Base-by-base conservation (phyloP, 1,139 yeast genomes). In the Hyphopichia khmerensis region DNA sequence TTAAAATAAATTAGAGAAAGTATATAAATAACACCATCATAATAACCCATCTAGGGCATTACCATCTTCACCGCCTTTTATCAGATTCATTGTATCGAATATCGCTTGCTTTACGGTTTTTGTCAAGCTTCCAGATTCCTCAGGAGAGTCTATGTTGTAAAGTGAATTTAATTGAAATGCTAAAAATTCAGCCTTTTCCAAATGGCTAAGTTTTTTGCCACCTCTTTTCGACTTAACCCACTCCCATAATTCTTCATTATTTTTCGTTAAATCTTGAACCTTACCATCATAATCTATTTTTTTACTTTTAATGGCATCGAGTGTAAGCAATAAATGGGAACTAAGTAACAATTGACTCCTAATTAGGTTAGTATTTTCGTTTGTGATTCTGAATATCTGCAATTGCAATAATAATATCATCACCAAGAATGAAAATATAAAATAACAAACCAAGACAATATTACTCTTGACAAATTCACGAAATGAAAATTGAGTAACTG, bases 331-430 rank as follows among this genome's bases (percentile, higher is more conserved):
- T 30, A 64, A 48, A 26, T 59, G 57, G n/a, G 56, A 47, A 41
- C 55, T 63, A 3, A 62, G 39, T 16, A 55, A 40, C 24, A 66
- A 44, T 47, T 67, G 72, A 30, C 55, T 53, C 39, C 52, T 55
- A n/a, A 58, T 47, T 23, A 67, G 48, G 21, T 46, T 49, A 39
- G 63, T 64, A 16, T 66, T 61, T 40, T 65, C 67, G 23, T 45
- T 48, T 8, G 63, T 46, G 1, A 45, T 41, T 11, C 46, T 41
- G 35, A 55, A 53, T 32, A 63, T 50, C 32, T 57, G 43, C 36
- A 64, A 45, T 46, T 64, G 68, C 11, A 63, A 37, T 7, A 57
- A 43, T 13, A 64, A 45, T 16, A 65, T 45, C 34, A 65, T 36
- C 2, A 57, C 40, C 32, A 65, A 48, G 37, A 62, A 49, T 5